A percentile compares a stretch with the other conserved stretches of the same genome.
Conservation (phyloP, 2,329 filamentous ascomycete genomes). For the Onygenales sp. region DNA sequence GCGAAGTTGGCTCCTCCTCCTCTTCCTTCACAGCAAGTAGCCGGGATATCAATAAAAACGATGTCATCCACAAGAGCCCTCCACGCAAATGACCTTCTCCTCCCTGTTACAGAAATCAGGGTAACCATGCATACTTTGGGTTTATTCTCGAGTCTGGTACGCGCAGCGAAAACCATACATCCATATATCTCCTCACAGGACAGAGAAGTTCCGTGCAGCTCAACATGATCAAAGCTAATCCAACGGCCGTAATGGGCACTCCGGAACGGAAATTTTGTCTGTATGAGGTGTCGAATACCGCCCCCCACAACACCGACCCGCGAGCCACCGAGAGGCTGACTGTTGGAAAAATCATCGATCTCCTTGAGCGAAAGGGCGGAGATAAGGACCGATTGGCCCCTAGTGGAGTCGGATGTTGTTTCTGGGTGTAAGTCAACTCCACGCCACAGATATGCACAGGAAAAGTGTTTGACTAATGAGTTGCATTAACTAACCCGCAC, state of each 20-base stretch:
- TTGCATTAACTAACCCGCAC: not conserved
- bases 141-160: not conserved
- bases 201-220: not conserved
- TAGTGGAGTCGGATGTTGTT: slow-evolving; percentile 2
- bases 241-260: not conserved
- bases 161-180: not conserved
- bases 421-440: not conserved
- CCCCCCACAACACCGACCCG: not conserved
- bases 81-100: not conserved
- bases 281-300: not conserved
- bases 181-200: not conserved
- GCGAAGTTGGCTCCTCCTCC: too few species aligned
- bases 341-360: not conserved
- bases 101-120: not conserved
- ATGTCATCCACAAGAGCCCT: not conserved
- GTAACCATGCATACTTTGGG: not conserved
- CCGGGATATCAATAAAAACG: too few species aligned
- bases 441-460: not conserved
- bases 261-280: not conserved
- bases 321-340: not conserved
- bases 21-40: too few species aligned
- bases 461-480: not conserved
- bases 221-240: not conserved
- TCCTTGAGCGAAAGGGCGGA: not conserved
- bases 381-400: not conserved